phyloP scores from a whole-genome alignment of 2,329 filamentous ascomycete genomes.

The Sclerotiophoma versabilis region DNA sequence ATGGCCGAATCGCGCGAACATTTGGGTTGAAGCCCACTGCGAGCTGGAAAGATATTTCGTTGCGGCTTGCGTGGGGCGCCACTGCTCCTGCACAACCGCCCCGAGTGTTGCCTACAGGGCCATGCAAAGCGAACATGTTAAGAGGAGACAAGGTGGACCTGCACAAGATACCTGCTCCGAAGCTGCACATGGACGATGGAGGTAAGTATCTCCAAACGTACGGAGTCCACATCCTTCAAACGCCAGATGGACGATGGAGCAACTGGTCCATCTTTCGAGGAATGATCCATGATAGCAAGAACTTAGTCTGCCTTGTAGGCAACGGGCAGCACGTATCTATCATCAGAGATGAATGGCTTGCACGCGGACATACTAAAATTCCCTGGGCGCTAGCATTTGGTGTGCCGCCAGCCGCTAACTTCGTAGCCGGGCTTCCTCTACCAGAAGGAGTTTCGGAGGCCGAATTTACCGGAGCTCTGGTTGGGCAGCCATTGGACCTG shows the following conservation, averaged over 20 bases:
- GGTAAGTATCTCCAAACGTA: slow-evolving; percentile 61
- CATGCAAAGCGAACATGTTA: slow-evolving; percentile 13
- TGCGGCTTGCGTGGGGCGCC: not conserved
- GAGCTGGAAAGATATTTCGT: slow-evolving; percentile 1
- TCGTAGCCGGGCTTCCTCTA: slow-evolving; percentile 45
- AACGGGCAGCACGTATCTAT: slow-evolving; percentile 56
- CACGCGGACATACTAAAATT: slow-evolving; percentile 52
- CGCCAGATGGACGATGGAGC: slow-evolving; percentile 57
- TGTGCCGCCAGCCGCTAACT: slow-evolving; percentile 58
- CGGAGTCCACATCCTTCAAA: slow-evolving; percentile 58
- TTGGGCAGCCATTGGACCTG: slow-evolving; percentile 55
- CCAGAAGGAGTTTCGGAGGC: slow-evolving; percentile 58
- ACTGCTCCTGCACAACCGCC: not conserved
- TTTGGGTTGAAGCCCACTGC: not conserved
- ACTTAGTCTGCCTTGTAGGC: slow-evolving; percentile 53
- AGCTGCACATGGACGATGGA: slow-evolving; percentile 55
- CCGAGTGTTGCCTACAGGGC: not conserved
- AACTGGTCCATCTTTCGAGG: slow-evolving; percentile 57
- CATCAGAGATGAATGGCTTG: slow-evolving; percentile 57
- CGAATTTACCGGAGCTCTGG: slow-evolving; percentile 58
- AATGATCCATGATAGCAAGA: slow-evolving; percentile 57
- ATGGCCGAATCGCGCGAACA: not conserved
- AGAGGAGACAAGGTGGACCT: slow-evolving; percentile 53
- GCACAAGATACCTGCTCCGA: slow-evolving; percentile 43
- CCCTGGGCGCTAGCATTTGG: slow-evolving; percentile 57